Base-by-base conservation (phyloP, 2,329 filamentous ascomycete species). In the Pseudogymnoascus sp. region DNA sequence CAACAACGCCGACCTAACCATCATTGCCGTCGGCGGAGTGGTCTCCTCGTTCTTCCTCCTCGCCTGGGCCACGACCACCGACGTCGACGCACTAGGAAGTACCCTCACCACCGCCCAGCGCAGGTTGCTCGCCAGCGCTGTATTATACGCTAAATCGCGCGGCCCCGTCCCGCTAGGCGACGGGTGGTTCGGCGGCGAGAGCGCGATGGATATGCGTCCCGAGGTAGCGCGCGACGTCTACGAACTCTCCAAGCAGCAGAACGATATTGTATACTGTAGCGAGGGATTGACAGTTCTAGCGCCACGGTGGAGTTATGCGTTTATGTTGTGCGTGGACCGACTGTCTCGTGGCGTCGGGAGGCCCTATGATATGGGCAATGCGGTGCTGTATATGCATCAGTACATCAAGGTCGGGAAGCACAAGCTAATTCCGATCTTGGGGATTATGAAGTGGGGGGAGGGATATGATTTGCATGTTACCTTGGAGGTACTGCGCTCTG, bases 281-380 rank as follows among this genome's bases (percentile, higher is more conserved):
- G 28, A 34, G 16, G 49, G 49, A 1, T 16, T 56, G 9, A 56
- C 49, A 5, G 28, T 56, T 1, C 7, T 56, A 3, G 28, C 28
- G 28, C 49, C 49, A 28, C 28, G 49, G n/a, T 56, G 49, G 49
- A 56, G 49, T 16, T 56, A 56, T 56, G 49, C 49, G 5, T 34
- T 56, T 56, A 56, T 34, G 49, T 3, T 56, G 11, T 56, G 49
- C 49, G 49, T 56, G 28, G 16, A 56, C 28, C 49, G 49, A 4
- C 6, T 56, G 49, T 56, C 49, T 11, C 16, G 5, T 18, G 49
- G 49, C 9, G 28, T 36, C 5, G 28, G 49, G 9, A 34, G 9
- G 5, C 49, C 28, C 2, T 56, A 56, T n/a, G 49, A 56, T 56
- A 21, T 56, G 28, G 49, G 49, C 2, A 34, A 56, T 56, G 49